Conservation (phyloP, 108 stramenopile genomes). For the Cyclostephanos tholiformis region DNA sequence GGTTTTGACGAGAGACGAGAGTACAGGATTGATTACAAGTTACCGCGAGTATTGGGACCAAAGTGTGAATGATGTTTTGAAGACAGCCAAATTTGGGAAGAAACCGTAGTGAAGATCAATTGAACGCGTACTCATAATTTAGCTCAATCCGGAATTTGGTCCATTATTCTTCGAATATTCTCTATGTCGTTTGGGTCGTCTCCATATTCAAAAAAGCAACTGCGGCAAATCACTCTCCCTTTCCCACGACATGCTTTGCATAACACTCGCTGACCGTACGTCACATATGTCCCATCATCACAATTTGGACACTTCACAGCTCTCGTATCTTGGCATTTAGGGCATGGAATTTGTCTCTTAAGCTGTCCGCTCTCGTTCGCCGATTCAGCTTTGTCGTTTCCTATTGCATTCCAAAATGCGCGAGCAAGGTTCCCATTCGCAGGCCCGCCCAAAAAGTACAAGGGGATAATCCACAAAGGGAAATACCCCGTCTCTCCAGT, state of each 20-base stretch:
- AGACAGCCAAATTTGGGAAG: conserved; percentile 69
- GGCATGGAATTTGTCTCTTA: conserved; percentile 39
- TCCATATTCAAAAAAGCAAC: conserved; percentile 67
- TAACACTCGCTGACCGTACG: conserved; percentile 60
- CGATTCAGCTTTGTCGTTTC: conserved; percentile 1
- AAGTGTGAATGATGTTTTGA: conserved; percentile 73
- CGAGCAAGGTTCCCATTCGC: conserved; percentile 87
- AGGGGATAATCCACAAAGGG: conserved; percentile 84
- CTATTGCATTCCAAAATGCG: conserved; percentile 69
- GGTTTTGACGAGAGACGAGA: conserved; percentile 65
- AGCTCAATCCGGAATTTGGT: conserved; percentile 67
- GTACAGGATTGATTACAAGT: conserved; percentile 79
- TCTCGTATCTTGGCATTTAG: conserved; percentile 65
- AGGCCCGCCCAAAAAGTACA: conserved; percentile 88
- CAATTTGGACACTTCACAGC: conserved; percentile 77
- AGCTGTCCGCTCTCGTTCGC: not conserved
- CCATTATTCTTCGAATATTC: conserved; percentile 71
- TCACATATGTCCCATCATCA: conserved; percentile 72
- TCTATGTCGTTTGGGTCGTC: conserved; percentile 81
- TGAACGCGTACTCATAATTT: conserved; percentile 1
- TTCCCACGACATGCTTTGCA: conserved; percentile 74
- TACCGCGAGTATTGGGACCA: conserved; percentile 92
- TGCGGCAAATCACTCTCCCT: conserved; percentile 76
- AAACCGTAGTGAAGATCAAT: conserved; percentile 15
- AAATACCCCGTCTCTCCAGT: conserved; percentile 82